Evolutionary conservation across 768 basidiomycete species (phyloP).

Genomic region (Inosperma sp.): DNA sequence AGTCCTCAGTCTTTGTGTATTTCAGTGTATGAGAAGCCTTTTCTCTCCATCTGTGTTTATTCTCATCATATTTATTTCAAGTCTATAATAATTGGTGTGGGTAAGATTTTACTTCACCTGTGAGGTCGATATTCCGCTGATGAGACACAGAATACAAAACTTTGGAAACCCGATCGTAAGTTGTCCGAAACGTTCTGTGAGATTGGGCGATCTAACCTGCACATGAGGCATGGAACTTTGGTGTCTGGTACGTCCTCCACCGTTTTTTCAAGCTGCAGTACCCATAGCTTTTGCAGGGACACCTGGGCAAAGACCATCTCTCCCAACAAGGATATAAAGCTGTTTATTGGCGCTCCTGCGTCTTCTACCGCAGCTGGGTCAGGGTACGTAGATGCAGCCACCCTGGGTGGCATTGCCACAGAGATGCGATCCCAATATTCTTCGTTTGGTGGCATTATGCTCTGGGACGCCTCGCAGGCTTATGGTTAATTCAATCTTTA

Average conservation of each 20-base stretch:
- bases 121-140: not conserved
- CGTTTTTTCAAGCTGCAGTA: too few species aligned
- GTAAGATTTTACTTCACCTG: constrained; percentile 8
- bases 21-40: too few species aligned
- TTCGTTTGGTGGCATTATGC: constrained; percentile 51
- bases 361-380: constrained; percentile 46
- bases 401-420: constrained; percentile 37
- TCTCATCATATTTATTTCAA: constrained; percentile 21
- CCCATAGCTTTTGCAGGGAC: constrained; percentile 33
- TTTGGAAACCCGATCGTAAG: constrained; percentile 39
- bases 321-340: constrained; percentile 49
- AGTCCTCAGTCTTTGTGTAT: too few species aligned
- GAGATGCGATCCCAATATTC: constrained; percentile 42
- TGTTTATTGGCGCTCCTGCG: constrained; percentile 55
- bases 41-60: not conserved
- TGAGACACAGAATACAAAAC: constrained; percentile 31
- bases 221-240: constrained; percentile 45
- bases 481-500: constrained; percentile 24
- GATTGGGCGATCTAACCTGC: constrained; percentile 1
- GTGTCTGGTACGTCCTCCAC: constrained; percentile 32
- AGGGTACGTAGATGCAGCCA: constrained; percentile 46
- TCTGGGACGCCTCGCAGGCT: constrained; percentile 40
- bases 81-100: constrained; percentile 46
- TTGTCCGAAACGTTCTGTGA: not conserved
- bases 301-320: constrained; percentile 53